Evolutionary conservation across 1,284 basidiomycete genomes (phyloP), one percentile per base, ranked within the genome.

Genomic region (Entoloma clypeatum): DNA sequence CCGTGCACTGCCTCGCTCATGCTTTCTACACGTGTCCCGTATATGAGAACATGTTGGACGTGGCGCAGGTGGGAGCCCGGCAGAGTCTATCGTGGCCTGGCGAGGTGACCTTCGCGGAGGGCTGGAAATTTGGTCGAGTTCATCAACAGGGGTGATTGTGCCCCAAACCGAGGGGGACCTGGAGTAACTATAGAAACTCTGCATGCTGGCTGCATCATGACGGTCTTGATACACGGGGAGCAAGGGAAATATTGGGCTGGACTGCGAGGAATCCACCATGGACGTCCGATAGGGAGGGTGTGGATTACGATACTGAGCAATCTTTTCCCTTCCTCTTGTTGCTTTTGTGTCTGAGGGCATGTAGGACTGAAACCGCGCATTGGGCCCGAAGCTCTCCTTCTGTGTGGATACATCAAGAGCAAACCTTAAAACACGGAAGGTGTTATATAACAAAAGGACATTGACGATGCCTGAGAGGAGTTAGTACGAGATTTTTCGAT

Each of bases 401-500:
- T 66, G 60, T 16, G 50, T 49, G 6, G 47, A 33, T 31, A 50
- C 52, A 42, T 67, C 60, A 49, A 80, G 70, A 18, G 72, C 73
- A 16, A 74, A 74, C n/a, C 68, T 65, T 25, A 86, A 62, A 34
- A 82, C 68, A n/a, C 77, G 71, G 52, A 84, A 72, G 3, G 79
- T 83, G 55, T 81, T 84, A 62, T 72, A 77, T 19, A 85, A 67
- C n/a, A 86, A 64, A 7, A 71, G 43, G 14, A 81, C 78, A 51
- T 86, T 81, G 9, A 75, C 74, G 17, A 78, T 51, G 31, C 81
- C 84, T 86, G 37, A 30, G 14, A 33, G 16, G 29, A 25, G 24
- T 56, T 17, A 60, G 41, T 28, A 32, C 46, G 26, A 26, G 30
- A 38, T 22, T 36, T 40, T 36, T 41, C 29, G 39, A 32, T 18